Evolutionary conservation across 1,139 yeast species (phyloP), one percentile per base, ranked within the genome.

Genomic region (Scheffersomyces titani): DNA sequence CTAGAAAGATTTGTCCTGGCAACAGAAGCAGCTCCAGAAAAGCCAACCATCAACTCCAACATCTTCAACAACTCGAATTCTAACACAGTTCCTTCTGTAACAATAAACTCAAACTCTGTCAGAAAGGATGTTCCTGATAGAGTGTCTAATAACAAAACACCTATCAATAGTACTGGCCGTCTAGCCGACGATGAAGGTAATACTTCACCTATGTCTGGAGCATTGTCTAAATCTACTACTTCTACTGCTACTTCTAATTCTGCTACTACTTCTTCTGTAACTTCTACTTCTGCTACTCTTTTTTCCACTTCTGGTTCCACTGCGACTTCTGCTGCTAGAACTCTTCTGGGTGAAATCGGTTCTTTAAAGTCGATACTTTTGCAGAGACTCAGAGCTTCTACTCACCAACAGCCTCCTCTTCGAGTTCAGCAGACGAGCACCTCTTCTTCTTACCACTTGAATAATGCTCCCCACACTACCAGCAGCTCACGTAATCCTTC

Each of bases 1-100:
- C 63, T 84, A 51, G 83, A 80, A 54, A 78, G 70, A 50, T 59
- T 67, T 24, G 54, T 63, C 22, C 55, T 50, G 7, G 30, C 30
- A 9, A 55, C 49, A 24, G 49, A 46, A 6, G 19, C 50, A 3
- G 52, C 51, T 11, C 44, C 54, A 6, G 61, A 56, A 9, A 55
- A 52, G 40, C 60, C 61, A 13, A 53, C 48, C 20, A 61, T 61
- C 46, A 60, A 61, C 47, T 47, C 65, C 47, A 57, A 56, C 44
- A 59, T 61, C 21, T 61, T 61, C 55, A 56, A 55, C 52, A 46
- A 18, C 21, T n/a, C 20, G 20, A 46, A 46, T 19, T 20, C 49
- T 7, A 46, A 46, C 19, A 19, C 22, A n/a, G 13, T 46, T 22
- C 16, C 16, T 20, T 7, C 24, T 22, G 20, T 18, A 18, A 46